Evolutionary conservation across 495 filamentous ascomycete species (phyloP), one percentile per base, ranked within the genome.

Genomic region (Lindgomyces ingoldianus): DNA sequence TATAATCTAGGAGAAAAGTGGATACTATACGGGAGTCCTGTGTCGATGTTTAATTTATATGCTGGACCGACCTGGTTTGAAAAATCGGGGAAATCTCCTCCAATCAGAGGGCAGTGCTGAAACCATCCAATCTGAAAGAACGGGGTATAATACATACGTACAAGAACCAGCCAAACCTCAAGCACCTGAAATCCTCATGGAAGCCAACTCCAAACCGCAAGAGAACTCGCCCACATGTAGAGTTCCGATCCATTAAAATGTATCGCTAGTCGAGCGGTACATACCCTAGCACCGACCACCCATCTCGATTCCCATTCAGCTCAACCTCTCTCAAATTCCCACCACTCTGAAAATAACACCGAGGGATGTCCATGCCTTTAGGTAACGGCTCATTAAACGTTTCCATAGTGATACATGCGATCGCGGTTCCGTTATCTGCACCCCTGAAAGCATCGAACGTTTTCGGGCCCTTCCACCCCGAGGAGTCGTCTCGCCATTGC

Each of bases 261-360:
- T n/a, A n/a, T n/a, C n/a, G n/a, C 33, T 39, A 39, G 14, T 6
- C 14, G 14, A 39, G 6, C 33, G 33, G 33, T 14, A 39, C 6
- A 39, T 39, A 39, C 33, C 33, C 33, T 14, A 39, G 6, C 33
- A 39, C 33, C 33, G 6, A 6, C 33, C 33, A 39, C 22, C 30
- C 50, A 19, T 29, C 25, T n/a, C 30, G 21, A 19, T 16, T n/a
- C 50, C 50, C 50, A 33, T 54, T 19, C 18, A 54, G 18, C 6
- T 29, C 30, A 19, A 54, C 50, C 50, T 54, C 50, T 30, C 4
- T 54, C 27, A 54, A 4, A 27, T 24, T 29, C 14, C 50, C 50
- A 8, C 30, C 30, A 54, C 25, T 29, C 50, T 54, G 50, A 29
- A 54, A 54, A 29, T 54, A 54, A 29, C 50, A 54, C 27, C 50